Conservation (phyloP, 78 protist species). For the Bodo saltans region DNA sequence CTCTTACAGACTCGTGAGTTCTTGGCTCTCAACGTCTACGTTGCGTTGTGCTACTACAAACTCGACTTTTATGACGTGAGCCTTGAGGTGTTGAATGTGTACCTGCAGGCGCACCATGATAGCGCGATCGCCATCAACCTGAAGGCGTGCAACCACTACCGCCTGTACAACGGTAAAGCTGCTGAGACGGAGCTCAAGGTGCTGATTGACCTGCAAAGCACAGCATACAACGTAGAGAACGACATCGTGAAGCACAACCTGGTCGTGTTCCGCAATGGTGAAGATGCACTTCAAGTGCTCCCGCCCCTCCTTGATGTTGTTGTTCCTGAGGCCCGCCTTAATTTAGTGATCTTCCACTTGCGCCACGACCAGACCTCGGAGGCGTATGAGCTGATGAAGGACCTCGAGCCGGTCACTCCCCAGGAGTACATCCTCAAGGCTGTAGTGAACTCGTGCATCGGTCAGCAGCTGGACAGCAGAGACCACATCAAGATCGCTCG, state of each 20-base stretch:
- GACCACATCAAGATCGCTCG: conserved; percentile 61
- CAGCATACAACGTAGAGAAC: conserved; percentile 28
- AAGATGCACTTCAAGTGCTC: conserved; percentile 69
- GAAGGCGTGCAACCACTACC: conserved; percentile 75
- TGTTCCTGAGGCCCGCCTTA: conserved; percentile 77
- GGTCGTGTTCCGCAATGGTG: conserved; percentile 76
- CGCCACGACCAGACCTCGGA: conserved; percentile 53
- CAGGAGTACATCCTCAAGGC: conserved; percentile 80
- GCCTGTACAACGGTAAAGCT: conserved; percentile 72
- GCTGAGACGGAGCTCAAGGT: conserved; percentile 64
- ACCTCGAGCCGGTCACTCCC: conserved; percentile 66
- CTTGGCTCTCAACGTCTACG: conserved; percentile 61
- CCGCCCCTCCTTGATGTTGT: conserved; percentile 57
- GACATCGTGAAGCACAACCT: conserved; percentile 68
- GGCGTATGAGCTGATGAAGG: conserved; percentile 68
- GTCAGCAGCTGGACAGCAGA: conserved; percentile 44
- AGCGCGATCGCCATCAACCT: conserved; percentile 65
- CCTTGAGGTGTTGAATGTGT: conserved; percentile 54
- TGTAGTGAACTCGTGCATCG: conserved; percentile 55
- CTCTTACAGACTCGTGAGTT: conserved; percentile 53
- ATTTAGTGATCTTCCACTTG: conserved; percentile 71
- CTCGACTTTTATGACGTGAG: conserved; percentile 77
- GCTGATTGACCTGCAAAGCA: conserved; percentile 25
- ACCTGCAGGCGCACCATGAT: conserved; percentile 47
- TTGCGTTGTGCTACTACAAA: conserved; percentile 76